Evolutionary conservation across 108 stramenopile genomes (phyloP).

Genomic region (Cyclotella atomus): DNA sequence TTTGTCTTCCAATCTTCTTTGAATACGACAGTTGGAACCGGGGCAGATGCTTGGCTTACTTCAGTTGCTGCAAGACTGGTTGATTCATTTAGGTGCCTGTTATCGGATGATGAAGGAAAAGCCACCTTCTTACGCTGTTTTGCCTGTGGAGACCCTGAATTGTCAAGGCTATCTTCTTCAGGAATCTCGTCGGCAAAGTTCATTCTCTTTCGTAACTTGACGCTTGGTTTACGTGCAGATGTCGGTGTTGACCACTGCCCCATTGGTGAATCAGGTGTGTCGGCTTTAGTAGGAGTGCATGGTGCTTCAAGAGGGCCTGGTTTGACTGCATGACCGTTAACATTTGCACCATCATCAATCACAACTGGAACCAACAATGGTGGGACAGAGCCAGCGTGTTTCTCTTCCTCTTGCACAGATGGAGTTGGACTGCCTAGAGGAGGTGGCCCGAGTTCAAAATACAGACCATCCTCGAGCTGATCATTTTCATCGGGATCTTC

Average conservation of each 20-base stretch:
- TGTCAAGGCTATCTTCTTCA: constrained; percentile 26
- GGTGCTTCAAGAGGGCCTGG: constrained; percentile 9
- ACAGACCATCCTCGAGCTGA: constrained; percentile 15
- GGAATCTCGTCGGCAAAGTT: constrained; percentile 10
- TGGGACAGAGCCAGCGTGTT: neutral
- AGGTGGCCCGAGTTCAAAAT: constrained; percentile 23
- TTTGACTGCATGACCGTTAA: neutral
- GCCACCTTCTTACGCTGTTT: constrained; percentile 34
- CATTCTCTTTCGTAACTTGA: constrained; percentile 35
- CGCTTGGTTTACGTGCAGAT: constrained; percentile 17
- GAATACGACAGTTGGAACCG: constrained; percentile 85
- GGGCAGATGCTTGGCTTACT: constrained; percentile 1
- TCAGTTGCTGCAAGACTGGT: constrained; percentile 6
- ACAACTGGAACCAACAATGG: neutral
- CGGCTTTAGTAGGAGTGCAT: constrained; percentile 7
- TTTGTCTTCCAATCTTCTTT: constrained; percentile 94
- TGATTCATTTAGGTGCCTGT: constrained; percentile 19
- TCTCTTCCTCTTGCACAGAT: neutral
- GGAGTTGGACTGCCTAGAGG: constrained; percentile 34
- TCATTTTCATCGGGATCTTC: constrained; percentile 25
- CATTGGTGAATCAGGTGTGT: constrained; percentile 38
- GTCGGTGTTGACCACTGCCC: constrained; percentile 63
- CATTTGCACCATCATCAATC: neutral
- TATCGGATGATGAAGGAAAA: constrained; percentile 23
- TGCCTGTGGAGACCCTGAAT: constrained; percentile 36